phyloP scores from a whole-genome alignment of 129 eudicot species.

The Flaveria robusta region DNA sequence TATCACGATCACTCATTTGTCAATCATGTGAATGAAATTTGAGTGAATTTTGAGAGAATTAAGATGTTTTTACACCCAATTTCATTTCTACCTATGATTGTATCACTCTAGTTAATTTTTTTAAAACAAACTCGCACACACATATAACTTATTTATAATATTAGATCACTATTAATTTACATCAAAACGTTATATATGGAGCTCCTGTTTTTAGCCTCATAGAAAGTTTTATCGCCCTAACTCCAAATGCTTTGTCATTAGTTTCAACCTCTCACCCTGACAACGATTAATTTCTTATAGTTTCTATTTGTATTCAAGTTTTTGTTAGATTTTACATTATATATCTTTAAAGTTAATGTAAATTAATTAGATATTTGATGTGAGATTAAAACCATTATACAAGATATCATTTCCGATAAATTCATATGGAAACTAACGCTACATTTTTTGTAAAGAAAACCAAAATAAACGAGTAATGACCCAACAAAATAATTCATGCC shows the following conservation, averaged over 20 bases:
- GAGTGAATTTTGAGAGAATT: no score
- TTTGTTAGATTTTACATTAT: neutral
- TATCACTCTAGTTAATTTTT: no score
- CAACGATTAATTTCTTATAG: neutral
- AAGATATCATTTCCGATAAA: neutral
- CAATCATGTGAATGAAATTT: neutral
- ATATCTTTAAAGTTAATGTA: slow-evolving; percentile 4
- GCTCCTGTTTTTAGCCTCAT: no score
- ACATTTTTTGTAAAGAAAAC: neutral
- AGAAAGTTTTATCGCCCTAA: no score
- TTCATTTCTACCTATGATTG: no score
- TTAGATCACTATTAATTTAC: neutral
- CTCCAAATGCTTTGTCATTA: no score
- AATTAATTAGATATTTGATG: slow-evolving; percentile 3
- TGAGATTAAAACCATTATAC: slow-evolving; percentile 12
- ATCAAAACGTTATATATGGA: neutral
- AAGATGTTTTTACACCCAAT: no score
- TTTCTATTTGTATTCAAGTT: neutral
- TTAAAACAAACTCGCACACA: no score
- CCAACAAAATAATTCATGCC: slow-evolving; percentile 20
- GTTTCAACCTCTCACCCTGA: no score
- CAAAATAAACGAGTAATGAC: neutral
- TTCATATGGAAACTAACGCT: no score
- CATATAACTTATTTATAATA: no score
- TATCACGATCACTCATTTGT: neutral